Conservation (phyloP, 805 yeast species). For the Brettanomyces sp. region DNA sequence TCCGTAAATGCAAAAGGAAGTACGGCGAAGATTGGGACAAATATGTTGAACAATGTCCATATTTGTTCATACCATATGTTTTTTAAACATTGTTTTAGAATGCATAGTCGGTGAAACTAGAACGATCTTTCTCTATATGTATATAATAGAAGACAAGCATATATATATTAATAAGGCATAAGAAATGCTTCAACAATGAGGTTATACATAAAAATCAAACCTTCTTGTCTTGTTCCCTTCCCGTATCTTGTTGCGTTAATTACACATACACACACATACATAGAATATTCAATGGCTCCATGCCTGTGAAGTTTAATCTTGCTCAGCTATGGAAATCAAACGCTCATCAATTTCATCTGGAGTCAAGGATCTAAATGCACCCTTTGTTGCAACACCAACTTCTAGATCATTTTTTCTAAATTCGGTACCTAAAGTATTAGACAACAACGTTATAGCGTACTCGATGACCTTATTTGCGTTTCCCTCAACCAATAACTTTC, state of each 20-base stretch:
- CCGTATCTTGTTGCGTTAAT: too few species aligned
- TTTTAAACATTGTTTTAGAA: slow-evolving; percentile 29
- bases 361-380: slow-evolving; percentile 61
- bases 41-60: slow-evolving; percentile 83
- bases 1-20: slow-evolving; percentile 72
- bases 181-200: too few species aligned
- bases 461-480: slow-evolving; percentile 88
- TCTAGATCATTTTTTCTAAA: slow-evolving; percentile 91
- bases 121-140: not conserved
- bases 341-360: slow-evolving; percentile 92
- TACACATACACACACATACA: not conserved
- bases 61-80: slow-evolving; percentile 81
- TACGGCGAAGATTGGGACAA: slow-evolving; percentile 93
- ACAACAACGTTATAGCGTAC: slow-evolving; percentile 76
- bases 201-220: too few species aligned
- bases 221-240: too few species aligned
- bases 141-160: not conserved
- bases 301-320: slow-evolving; percentile 45
- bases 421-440: slow-evolving; percentile 83
- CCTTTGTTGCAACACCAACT: slow-evolving; percentile 75
- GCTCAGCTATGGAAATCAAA: slow-evolving; percentile 89
- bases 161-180: not conserved
- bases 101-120: not conserved
- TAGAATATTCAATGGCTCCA: not conserved
- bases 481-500: slow-evolving; percentile 55